phyloP scores from a whole-genome alignment of 2,329 filamentous ascomycete species.

The Claviceps spartinae region DNA sequence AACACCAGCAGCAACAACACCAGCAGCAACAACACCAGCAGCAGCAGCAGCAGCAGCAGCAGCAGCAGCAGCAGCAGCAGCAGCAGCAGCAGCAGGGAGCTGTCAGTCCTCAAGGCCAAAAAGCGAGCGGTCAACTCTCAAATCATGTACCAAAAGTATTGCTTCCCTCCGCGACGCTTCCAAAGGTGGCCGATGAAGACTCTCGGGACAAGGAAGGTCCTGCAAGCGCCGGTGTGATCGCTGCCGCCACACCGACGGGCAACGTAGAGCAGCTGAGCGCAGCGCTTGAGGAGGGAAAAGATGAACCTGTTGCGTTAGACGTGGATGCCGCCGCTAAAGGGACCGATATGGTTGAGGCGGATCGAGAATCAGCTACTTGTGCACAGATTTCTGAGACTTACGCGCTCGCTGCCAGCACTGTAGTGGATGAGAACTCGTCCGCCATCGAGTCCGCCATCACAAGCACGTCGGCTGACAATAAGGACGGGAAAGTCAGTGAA shows the following conservation, averaged over 20 bases:
- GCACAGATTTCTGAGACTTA: background rate
- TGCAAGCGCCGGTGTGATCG: background rate
- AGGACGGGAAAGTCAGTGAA: slow-evolving; percentile 18
- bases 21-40: background rate
- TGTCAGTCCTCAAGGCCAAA: slow-evolving; percentile 5
- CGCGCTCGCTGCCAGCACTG: background rate
- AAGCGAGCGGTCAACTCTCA: slow-evolving; percentile 1
- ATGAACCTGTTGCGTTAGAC: background rate
- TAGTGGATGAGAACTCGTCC: slow-evolving; percentile 4
- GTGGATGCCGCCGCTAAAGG: background rate
- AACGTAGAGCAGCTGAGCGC: background rate
- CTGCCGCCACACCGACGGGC: background rate
- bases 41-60: too few relatives aligned
- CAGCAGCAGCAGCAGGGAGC: background rate
- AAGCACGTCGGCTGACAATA: slow-evolving; percentile 15
- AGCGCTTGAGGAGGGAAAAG: background rate
- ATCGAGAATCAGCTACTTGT: background rate
- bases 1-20: too few relatives aligned
- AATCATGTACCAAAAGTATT: slow-evolving; percentile 11
- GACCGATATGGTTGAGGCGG: background rate
- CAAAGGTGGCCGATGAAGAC: background rate
- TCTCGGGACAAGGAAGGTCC: background rate
- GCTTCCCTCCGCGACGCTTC: slow-evolving; percentile 5
- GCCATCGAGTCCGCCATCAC: background rate
- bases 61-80: background rate